Percentiles rank a stretch among this genome's conserved stretches.
phyloP scores from a whole-genome alignment of 2,329 filamentous ascomycete genomes.

The Microcera coccophila region DNA sequence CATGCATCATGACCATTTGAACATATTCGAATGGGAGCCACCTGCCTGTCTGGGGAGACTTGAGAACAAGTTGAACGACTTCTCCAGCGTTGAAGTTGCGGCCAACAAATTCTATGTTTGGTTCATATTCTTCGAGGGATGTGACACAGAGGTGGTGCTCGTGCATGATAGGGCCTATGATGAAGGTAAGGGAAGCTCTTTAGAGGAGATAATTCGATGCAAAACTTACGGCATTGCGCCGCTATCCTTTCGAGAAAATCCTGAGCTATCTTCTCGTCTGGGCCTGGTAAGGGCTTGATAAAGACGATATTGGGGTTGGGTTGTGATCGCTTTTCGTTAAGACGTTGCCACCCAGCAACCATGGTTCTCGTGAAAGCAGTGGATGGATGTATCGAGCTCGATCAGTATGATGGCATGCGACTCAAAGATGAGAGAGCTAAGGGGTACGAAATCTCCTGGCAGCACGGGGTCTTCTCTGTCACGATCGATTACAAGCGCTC shows the following conservation, averaged over 20 bases:
- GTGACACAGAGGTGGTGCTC: slow-evolving; percentile 61
- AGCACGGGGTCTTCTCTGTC: too few species aligned
- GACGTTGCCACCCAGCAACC: slow-evolving; percentile 72
- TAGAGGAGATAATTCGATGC: background rate
- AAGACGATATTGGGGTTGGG: slow-evolving; percentile 79
- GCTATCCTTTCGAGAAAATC: slow-evolving; percentile 74
- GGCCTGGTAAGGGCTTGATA: slow-evolving; percentile 72
- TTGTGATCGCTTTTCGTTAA: slow-evolving; percentile 70
- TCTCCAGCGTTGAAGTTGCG: slow-evolving; percentile 90
- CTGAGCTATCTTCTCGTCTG: slow-evolving; percentile 58
- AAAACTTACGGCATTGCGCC: slow-evolving; percentile 64
- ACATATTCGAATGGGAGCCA: slow-evolving; percentile 84
- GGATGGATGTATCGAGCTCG: background rate
- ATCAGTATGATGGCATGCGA: too few species aligned
- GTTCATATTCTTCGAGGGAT: slow-evolving; percentile 75
- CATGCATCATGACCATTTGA: slow-evolving; percentile 95
- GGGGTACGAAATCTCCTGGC: too few species aligned
- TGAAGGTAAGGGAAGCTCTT: background rate
- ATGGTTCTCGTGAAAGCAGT: slow-evolving; percentile 41
- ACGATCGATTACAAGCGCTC: background rate
- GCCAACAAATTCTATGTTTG: slow-evolving; percentile 78
- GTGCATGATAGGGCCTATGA: slow-evolving; percentile 63
- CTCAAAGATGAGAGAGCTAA: too few species aligned
- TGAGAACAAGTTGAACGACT: slow-evolving; percentile 79
- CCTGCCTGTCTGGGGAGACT: slow-evolving; percentile 56